A percentile compares a stretch with the other conserved stretches of the same genome.
Conservation (phyloP, 2,329 filamentous ascomycete species). For the Trichoderma endophyticum region DNA sequence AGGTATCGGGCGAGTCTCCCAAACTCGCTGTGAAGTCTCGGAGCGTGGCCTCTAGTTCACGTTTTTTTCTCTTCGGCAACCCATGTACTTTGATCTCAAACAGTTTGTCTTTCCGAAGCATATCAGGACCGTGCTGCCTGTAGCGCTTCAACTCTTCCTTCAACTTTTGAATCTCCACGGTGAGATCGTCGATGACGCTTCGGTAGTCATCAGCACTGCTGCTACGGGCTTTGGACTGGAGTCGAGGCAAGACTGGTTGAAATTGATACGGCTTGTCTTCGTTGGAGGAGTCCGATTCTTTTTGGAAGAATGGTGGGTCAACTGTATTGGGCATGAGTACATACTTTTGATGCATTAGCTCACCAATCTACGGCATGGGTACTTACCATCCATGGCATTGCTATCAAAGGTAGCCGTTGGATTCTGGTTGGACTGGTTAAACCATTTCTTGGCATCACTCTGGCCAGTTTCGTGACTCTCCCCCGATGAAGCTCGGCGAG, state of each 20-base stretch:
- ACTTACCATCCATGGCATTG: conserved; percentile 47
- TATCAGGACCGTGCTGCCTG: conserved; percentile 62
- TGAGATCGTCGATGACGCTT: conserved; percentile 83
- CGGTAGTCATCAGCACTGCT: conserved; percentile 73
- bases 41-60: conserved; percentile 71
- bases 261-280: conserved; percentile 37
- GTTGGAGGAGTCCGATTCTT: conserved; percentile 50
- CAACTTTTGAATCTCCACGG: conserved; percentile 75
- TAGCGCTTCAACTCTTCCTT: conserved; percentile 71
- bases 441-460: conserved; percentile 54
- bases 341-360: conserved; percentile 15
- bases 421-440: conserved; percentile 52
- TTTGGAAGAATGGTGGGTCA: conserved; percentile 55
- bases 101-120: conserved; percentile 70
- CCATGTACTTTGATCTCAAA: conserved; percentile 82
- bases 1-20: conserved; percentile 45
- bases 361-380: background rate
- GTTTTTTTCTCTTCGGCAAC: conserved; percentile 67
- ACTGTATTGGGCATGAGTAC: conserved; percentile 29
- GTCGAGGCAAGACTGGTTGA: conserved; percentile 28
- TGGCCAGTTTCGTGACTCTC: conserved; percentile 48
- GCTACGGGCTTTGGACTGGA: conserved; percentile 40
- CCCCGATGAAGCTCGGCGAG: conserved; percentile 44
- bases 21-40: conserved; percentile 67
- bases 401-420: conserved; percentile 42